Base-by-base conservation (phyloP, 1,284 basidiomycete genomes). In the Lignosus rhinocerotis region DNA sequence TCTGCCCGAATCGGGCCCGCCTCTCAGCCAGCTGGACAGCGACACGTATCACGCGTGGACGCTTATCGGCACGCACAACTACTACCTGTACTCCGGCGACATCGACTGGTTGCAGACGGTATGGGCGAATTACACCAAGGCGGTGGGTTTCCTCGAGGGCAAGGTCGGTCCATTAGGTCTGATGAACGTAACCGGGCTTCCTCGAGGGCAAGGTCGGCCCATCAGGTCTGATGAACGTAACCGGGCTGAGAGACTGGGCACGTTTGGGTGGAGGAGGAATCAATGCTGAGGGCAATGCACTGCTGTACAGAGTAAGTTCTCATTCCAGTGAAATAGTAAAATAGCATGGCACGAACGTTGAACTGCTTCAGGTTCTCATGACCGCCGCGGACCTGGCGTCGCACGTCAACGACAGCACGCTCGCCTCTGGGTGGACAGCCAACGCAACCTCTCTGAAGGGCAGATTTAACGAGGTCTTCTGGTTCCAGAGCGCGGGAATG, bases 1-100 rank as follows among this genome's bases (percentile, higher is more conserved):
- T 0, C 71, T 85, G 0, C 82, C 82, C 1, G 82, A 84, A 64
- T 83, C 81, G 5, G 83, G 83, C 0, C 83, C 83, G 5, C 83
- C 83, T 0, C 73, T 85, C 16, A 84, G 78, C 57, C 81, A 84
- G 63, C 71, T 73, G 31, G 81, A 79, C 42, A 74, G 72, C 54
- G 73, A 76, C 52, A 76, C 77, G 2, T 79, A 79, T 58, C 77
- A 78, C 60, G 71, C 72, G 10, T 79, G 78, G 78, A 76, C 77
- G 17, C 74, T 80, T 55, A 77, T 80, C 54, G 78, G 78, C n/a
- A 72, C 74, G 3, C 71, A 78, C 66, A 79, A 76, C 63, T 77
- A 78, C 66, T 77, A 69, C 56, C 63, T 81, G 19, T 81, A 79
- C 65, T 75, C 80, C 0, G 81, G 80, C 1, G 81, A 83, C 60